phyloP scores from a whole-genome alignment of 441 rosid species.

The Adansonia madagascariensis region DNA sequence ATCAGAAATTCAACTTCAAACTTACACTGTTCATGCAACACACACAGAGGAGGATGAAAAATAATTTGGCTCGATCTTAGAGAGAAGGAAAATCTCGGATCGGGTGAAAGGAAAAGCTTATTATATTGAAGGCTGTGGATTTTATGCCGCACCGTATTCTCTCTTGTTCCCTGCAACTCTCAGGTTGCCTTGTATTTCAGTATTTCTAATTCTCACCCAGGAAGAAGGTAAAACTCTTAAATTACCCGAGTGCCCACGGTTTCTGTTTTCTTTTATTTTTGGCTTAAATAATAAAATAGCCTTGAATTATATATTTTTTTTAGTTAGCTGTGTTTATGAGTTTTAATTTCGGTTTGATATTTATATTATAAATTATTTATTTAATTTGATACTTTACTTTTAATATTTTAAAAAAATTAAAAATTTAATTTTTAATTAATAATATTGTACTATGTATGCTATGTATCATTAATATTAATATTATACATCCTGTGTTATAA shows the following conservation, averaged over 20 bases:
- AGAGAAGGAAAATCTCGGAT: constrained; percentile 26
- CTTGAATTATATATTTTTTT: no score
- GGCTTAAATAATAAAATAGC: no score
- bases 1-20: background rate
- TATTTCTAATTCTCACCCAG: background rate
- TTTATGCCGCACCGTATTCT: background rate
- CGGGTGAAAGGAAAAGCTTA: constrained; percentile 14
- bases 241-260: background rate
- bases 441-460: no score
- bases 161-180: constrained; percentile 2
- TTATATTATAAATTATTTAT: no score
- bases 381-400: no score
- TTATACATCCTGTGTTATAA: no score
- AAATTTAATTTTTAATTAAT: no score
- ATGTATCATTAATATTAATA: no score
- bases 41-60: background rate
- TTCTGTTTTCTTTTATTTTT: background rate
- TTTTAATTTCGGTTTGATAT: no score
- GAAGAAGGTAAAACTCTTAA: background rate
- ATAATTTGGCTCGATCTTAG: background rate
- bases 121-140: background rate
- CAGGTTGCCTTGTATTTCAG: background rate
- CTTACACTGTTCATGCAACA: constrained; percentile 10
- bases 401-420: no score
- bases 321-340: no score